Conservation (phyloP, 305 asterid genomes). For the Solanum hybrid region DNA sequence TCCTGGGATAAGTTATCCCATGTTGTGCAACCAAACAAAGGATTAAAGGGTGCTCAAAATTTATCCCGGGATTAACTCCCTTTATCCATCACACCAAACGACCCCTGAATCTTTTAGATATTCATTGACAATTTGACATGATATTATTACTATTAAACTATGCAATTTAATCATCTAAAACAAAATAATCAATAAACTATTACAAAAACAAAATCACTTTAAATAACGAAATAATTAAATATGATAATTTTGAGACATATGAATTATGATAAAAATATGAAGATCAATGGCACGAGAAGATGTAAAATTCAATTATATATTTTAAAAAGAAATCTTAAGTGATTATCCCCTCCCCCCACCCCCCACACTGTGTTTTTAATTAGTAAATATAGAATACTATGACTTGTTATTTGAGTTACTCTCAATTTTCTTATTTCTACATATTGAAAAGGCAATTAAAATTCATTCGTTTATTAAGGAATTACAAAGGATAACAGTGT, state of each 20-base stretch:
- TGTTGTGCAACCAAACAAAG: no score
- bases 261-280: background rate
- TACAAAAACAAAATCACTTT: background rate
- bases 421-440: background rate
- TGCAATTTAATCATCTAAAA: background rate
- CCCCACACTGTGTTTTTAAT: background rate
- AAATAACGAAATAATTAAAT: background rate
- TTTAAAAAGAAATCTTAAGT: background rate
- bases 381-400: background rate
- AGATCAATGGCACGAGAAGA: background rate
- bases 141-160: background rate
- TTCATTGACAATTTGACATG: background rate
- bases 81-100: no score
- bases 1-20: no score
- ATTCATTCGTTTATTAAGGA: background rate
- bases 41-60: no score
- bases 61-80: no score
- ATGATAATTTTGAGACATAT: background rate
- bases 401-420: background rate
- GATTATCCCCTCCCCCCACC: no score
- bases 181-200: background rate
- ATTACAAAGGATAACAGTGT: background rate
- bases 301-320: background rate
- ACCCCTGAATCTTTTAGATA: no score
- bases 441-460: background rate